Evolutionary conservation across 2,329 filamentous ascomycete species (phyloP), one percentile per base, ranked within the genome.

Genomic region (Fusarium albosuccineum): DNA sequence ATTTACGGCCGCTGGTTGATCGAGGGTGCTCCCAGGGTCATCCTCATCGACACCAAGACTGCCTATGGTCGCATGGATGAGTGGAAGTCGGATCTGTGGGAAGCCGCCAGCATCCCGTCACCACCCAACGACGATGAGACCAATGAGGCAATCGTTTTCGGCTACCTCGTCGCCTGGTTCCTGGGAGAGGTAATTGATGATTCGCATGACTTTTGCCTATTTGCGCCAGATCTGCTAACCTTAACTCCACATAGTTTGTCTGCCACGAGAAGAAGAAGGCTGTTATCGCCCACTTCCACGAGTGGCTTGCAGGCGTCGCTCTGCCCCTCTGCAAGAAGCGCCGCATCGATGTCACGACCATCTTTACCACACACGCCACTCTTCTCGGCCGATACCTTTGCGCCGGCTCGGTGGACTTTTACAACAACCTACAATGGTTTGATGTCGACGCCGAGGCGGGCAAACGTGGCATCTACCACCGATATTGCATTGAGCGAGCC

Each of bases 81-180:
- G 82, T 99, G 96, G 96, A 98, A 98, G 82, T 87, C 91, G 37
- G 96, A 99, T 79, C 84, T 99, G 62, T 99, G 96, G 96, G 93
- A 94, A 72, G 89, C 90, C 9, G 92, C 95, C 27, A 92, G 93
- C 69, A 98, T 99, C 73, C 96, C 96, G n/a, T 93, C 94, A 13
- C 96, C 96, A 10, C 91, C 92, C 8, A 89, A 89, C 67, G 96
- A 99, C 75, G 91, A 94, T 53, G 96, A 99, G 84, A 97, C 96
- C 56, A 98, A 97, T 77, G 96, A 98, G 81, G 92, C 96, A 40
- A 96, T 98, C 76, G 93, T 98, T 41, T 98, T 98, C 82, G 96
- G 96, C 52, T 99, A 99, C 77, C 82, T 99, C 61, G 93, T 98
- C 44, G 94, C 96, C 33, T 99, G 96, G 96, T 98, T 98, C 80